A percentile compares a stretch with the other conserved stretches of the same genome.
These are phyloP conservation scores for Ensete ventricosum DNA, from an alignment of 176 grass and related monocot species.

Conservation along the genomic window DNA sequence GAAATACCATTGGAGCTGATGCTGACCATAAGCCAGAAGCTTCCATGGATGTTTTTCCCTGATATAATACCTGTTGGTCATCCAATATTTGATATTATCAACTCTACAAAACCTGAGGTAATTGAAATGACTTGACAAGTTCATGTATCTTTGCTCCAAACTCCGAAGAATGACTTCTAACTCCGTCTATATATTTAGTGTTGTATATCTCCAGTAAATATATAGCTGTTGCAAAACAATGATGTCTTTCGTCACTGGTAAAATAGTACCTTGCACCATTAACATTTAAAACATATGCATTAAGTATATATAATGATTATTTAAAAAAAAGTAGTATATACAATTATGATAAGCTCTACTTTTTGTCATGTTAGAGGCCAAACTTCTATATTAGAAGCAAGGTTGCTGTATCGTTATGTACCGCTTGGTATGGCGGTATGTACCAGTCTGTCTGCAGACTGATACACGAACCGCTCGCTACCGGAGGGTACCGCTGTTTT, in stretches of 20 bases:
- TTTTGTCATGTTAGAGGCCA: too few relatives aligned
- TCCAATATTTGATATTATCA: conserved; percentile 89
- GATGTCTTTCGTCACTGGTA: neutral
- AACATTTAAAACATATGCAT: neutral
- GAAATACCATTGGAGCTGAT: conserved; percentile 82
- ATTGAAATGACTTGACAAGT: conserved; percentile 3
- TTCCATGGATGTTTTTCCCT: conserved; percentile 96
- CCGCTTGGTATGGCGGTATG: too few relatives aligned
- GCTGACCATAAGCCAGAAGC: conserved; percentile 83
- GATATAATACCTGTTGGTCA: conserved; percentile 79
- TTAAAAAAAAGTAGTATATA: too few relatives aligned
- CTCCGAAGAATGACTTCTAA: neutral
- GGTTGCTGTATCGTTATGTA: too few relatives aligned
- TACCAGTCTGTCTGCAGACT: too few relatives aligned
- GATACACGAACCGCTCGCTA: too few relatives aligned
- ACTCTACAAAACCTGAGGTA: conserved; percentile 96
- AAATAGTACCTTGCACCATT: neutral
- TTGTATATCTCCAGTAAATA: neutral
- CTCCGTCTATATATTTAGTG: neutral
- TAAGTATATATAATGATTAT: too few relatives aligned
- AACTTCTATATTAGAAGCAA: too few relatives aligned
- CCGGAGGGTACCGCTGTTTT: too few relatives aligned
- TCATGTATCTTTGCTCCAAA: neutral
- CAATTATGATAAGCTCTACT: too few relatives aligned
- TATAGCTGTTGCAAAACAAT: neutral